Percentiles rank a stretch among this genome's conserved stretches.
Conservation (phyloP, 495 filamentous ascomycete genomes). For the Hypoxylon intermedium region DNA sequence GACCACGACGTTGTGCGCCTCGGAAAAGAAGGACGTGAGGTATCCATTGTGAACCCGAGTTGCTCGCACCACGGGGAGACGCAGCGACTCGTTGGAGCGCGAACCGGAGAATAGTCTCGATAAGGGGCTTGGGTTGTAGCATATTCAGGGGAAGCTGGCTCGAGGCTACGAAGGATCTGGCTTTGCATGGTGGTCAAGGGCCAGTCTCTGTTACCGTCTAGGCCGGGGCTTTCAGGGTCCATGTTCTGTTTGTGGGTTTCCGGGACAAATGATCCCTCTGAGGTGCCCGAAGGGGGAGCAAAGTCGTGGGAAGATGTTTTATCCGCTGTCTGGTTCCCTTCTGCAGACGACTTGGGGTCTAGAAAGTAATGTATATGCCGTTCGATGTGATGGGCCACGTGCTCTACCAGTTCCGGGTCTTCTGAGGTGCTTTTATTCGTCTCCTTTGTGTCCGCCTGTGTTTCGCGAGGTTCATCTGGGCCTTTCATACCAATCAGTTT, state of each 20-base stretch:
- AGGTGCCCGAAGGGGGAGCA: not conserved
- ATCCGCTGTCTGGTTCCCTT: not conserved
- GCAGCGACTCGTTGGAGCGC: constrained; percentile 9
- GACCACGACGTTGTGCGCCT: constrained; percentile 9
- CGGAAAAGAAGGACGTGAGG: constrained; percentile 9
- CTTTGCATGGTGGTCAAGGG: constrained; percentile 22
- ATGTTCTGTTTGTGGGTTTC: constrained; percentile 10
- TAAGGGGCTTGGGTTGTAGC: constrained; percentile 7
- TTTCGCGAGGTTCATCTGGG: not conserved
- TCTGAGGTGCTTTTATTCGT: not conserved
- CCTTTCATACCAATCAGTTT: constrained; percentile 13
- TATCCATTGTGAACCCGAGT: constrained; percentile 23
- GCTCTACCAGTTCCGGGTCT: constrained; percentile 28
- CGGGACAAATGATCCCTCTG: not conserved
- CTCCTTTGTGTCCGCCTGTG: not conserved
- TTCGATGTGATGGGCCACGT: constrained; percentile 25
- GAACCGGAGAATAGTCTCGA: constrained; percentile 20
- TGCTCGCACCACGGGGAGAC: constrained; percentile 33
- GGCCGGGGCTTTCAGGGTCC: constrained; percentile 25
- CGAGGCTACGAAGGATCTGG: constrained; percentile 12
- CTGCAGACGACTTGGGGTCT: not conserved
- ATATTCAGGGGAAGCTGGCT: constrained; percentile 10
- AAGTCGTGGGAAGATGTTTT: not conserved
- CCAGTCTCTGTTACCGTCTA: constrained; percentile 41
- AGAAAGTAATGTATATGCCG: constrained; percentile 21